Percentiles rank a stretch among this genome's conserved stretches.
Evolutionary conservation across 108 stramenopile genomes (phyloP).

Genomic region (Nannochloropsis salina): DNA sequence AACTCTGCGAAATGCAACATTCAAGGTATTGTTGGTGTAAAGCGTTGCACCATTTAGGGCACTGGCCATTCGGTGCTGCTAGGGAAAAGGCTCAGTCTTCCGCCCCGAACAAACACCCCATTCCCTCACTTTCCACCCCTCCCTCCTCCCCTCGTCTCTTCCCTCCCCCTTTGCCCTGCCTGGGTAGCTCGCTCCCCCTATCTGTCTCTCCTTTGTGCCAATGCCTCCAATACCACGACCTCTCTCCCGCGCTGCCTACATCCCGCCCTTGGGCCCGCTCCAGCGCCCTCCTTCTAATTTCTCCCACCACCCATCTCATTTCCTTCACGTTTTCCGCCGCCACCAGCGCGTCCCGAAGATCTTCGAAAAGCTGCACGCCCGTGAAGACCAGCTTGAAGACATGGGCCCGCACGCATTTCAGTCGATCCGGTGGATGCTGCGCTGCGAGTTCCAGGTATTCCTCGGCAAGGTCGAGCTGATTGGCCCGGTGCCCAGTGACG

Average conservation of each 20-base stretch:
- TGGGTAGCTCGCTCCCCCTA: background rate
- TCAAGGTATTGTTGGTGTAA: background rate
- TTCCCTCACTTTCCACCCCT: background rate
- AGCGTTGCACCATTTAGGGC: no score
- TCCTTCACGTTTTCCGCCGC: conserved; percentile 38
- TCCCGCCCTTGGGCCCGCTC: background rate
- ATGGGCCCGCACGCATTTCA: conserved; percentile 67
- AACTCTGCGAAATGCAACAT: background rate
- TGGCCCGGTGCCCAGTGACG: background rate
- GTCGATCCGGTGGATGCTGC: conserved; percentile 61
- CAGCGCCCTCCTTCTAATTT: background rate
- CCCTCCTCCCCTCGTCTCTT: background rate
- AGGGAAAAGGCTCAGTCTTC: background rate
- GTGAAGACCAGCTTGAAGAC: conserved; percentile 84
- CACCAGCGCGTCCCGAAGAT: conserved; percentile 59
- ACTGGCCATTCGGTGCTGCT: no score
- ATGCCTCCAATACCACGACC: background rate
- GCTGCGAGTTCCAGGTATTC: conserved; percentile 71
- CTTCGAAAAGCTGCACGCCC: conserved; percentile 67
- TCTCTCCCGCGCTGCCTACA: background rate
- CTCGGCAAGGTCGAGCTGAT: conserved; percentile 54
- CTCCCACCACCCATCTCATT: conserved; percentile 20
- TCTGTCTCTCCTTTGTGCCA: background rate
- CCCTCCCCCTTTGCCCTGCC: background rate
- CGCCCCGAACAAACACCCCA: background rate